Evolutionary conservation across 352 stramenopile genomes (phyloP), one percentile per base, ranked within the genome.

Genomic region (Phytophthora sansomeana): DNA sequence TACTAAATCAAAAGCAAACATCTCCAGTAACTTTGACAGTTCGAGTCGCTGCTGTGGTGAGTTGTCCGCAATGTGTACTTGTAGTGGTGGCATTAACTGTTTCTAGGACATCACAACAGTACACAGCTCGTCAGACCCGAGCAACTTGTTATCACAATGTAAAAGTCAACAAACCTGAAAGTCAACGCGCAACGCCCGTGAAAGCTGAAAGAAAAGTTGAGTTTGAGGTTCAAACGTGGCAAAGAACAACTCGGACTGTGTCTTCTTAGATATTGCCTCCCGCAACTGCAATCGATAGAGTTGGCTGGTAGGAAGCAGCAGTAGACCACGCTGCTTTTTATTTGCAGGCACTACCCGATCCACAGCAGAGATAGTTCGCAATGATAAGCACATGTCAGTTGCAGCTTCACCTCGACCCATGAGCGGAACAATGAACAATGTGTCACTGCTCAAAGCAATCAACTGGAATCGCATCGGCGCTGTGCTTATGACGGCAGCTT

Each of bases 181-280:
- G 29, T 82, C 52, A 26, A 78, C 52, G 14, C 58, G 55, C 53
- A 82, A 63, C 0, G 75, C 70, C 5, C 75, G 59, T 52, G 60
- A 67, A 16, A 91, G 54, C n/a, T 79, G 77, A 64, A 82, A 87
- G 33, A 86, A 86, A 35, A 84, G 67, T 17, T 81, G 71, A n/a
- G 83, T 86, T 2, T 75, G 65, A 4, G 78, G 78, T 52, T 91
- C 83, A 48, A 91, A 90, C 5, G 80, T 91, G n/a, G 74, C 76
- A 30, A 91, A 69, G 42, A 79, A 84, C 56, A 76, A 59, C 50
- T 80, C 63, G 4, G 56, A 54, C 0, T 35, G 48, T 26, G 7
- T 32, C n/a, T 73, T 57, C 28, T 48, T 58, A 13, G 32, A 32
- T 21, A 51, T 26, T 7, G 49, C 11, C 13, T 74, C 42, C 0